These are phyloP conservation scores for Penicillium sp. DNA, from an alignment of 2,329 filamentous ascomycete genomes.

Conservation along the genomic window DNA sequence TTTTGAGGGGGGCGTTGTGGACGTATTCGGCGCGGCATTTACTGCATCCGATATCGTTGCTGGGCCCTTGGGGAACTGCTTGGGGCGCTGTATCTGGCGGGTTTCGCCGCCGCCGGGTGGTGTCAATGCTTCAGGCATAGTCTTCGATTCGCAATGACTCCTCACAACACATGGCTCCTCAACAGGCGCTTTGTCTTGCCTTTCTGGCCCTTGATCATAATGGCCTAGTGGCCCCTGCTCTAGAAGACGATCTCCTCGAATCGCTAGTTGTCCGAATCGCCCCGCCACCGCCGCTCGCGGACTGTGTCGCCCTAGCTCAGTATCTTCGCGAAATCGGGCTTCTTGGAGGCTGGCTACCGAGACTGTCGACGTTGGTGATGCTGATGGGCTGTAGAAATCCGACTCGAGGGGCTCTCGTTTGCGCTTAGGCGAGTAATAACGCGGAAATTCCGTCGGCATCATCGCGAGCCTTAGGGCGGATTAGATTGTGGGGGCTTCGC, in stretches of 20 bases:
- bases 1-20: constrained; percentile 22
- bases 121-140: constrained; percentile 27
- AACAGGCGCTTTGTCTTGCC: constrained; percentile 7
- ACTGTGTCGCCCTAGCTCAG: constrained; percentile 39
- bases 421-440: constrained; percentile 38
- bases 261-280: constrained; percentile 45
- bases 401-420: constrained; percentile 40
- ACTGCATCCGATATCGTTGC: not conserved
- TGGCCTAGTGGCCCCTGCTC: constrained; percentile 21
- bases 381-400: constrained; percentile 32
- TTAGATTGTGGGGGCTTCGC: constrained; percentile 20
- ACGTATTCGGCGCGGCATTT: constrained; percentile 8
- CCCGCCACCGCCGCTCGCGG: constrained; percentile 46
- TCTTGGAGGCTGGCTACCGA: constrained; percentile 39
- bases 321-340: constrained; percentile 34
- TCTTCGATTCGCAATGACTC: constrained; percentile 8
- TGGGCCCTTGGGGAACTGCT: constrained; percentile 5
- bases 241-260: constrained; percentile 36
- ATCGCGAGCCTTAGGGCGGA: constrained; percentile 33
- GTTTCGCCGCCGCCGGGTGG: constrained; percentile 12
- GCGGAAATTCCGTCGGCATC: constrained; percentile 33
- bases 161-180: constrained; percentile 20
- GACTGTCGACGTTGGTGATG: constrained; percentile 38
- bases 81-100: constrained; percentile 8
- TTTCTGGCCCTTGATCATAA: constrained; percentile 11